Base-by-base conservation (phyloP, 495 filamentous ascomycete genomes). In the Geoglossum glabrum region DNA sequence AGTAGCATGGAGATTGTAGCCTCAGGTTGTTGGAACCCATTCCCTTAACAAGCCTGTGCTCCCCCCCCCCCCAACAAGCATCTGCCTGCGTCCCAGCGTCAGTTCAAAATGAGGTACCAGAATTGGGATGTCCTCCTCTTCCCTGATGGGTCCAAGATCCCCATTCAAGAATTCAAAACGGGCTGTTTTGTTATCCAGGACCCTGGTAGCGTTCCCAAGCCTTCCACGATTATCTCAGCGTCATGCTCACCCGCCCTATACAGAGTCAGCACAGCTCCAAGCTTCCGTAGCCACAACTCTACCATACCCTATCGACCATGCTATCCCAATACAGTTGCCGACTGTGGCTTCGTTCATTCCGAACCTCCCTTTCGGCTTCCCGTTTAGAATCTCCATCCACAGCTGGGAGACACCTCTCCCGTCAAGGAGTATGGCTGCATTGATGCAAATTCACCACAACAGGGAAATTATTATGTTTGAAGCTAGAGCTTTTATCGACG, bases 81-180 rank as follows among this genome's bases (percentile, higher is more conserved):
- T 8, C 13, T 40, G 5, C 5, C 31, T 40, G 36, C 11, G 36
- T 40, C 3, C 11, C 36, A 15, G 36, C 17, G 11, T 54, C 47
- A 55, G 11, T 40, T 36, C 58, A 72, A 26, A 59, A 93, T 93
- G 87, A 81, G 87, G 55, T 93, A 85, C 73, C 76, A 84, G 58
- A 81, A 83, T 63, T 92, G 87, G 88, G 88, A 93, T 65, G 76
- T 90, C 55, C 79, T 93, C 54, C 72, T 95, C 57, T 92, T 93
- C 67, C 83, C 86, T 1, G 70, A 73, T 46, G 68, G 69, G 31
- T 75, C 70, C 56, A 78, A 77, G 60, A 74, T 84, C 19, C 87
- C 87, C 9, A 67, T 90, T 46, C 86, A 90, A 65, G 88, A 95
- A 66, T 95, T 92, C 77, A 84, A 82, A 64, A 88, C 86, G 17